Evolutionary conservation across 2,329 filamentous ascomycete species (phyloP).

Genomic region (Aspergillus cejpii): DNA sequence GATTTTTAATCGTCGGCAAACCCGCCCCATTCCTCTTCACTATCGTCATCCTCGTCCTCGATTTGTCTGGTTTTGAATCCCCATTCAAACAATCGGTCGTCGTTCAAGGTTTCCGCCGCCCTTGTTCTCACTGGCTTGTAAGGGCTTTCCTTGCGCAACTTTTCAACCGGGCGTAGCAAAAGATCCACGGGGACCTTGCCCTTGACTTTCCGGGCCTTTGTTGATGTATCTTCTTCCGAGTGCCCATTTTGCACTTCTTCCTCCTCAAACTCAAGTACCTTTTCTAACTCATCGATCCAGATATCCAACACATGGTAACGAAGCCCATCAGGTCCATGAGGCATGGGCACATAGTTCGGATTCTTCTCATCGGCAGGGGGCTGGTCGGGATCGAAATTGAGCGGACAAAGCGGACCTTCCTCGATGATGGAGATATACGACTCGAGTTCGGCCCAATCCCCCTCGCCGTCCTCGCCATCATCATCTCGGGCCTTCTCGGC

Average conservation of each 20-base stretch:
- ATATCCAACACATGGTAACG: conserved; percentile 83
- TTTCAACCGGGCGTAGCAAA: conserved; percentile 42
- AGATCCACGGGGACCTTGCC: conserved; percentile 36
- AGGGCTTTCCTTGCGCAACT: conserved; percentile 46
- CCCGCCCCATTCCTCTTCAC: conserved; percentile 59
- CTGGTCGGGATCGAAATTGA: conserved; percentile 36
- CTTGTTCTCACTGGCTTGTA: conserved; percentile 66
- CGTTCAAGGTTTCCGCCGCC: conserved; percentile 62
- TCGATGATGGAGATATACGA: conserved; percentile 37
- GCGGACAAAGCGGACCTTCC: conserved; percentile 35
- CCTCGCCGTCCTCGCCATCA: conserved; percentile 13
- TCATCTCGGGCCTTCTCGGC: conserved; percentile 17
- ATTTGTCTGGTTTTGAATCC: conserved; percentile 36
- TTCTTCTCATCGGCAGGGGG: conserved; percentile 22
- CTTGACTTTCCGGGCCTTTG: conserved; percentile 26
- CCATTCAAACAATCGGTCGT: conserved; percentile 66
- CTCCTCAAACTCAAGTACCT: conserved; percentile 50
- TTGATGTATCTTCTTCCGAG: conserved; percentile 3
- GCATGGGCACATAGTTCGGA: conserved; percentile 29
- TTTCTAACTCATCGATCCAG: conserved; percentile 83
- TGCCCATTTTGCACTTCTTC: conserved; percentile 26
- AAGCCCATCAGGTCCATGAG: conserved; percentile 71
- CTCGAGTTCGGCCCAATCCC: conserved; percentile 31
- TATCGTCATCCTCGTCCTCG: conserved; percentile 38
- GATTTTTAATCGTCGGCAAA: conserved; percentile 49